Conservation (phyloP, 2,329 filamentous ascomycete species). For the Claviceps capensis region DNA sequence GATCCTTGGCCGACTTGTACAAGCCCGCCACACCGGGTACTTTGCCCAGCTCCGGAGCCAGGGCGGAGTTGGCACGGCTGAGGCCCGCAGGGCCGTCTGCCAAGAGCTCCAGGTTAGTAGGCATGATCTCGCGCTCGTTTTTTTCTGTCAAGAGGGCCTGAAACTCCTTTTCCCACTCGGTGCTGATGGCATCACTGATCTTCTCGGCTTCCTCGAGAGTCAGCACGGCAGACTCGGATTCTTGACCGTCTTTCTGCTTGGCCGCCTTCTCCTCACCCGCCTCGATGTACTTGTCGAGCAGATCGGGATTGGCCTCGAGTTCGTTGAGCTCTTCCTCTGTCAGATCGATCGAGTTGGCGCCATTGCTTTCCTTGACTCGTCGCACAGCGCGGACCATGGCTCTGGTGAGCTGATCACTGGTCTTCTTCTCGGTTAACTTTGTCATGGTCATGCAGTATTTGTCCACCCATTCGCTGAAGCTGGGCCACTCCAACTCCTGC, state of each 20-base stretch:
- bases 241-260: constrained; percentile 13
- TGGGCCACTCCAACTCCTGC: constrained; percentile 43
- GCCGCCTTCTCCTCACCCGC: constrained; percentile 15
- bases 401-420: constrained; percentile 26
- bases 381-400: constrained; percentile 28
- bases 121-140: constrained; percentile 18
- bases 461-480: constrained; percentile 41
- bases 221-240: constrained; percentile 13
- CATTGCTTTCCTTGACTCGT: constrained; percentile 27
- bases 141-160: constrained; percentile 19
- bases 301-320: constrained; percentile 25
- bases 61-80: constrained; percentile 24
- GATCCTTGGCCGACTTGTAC: constrained; percentile 35
- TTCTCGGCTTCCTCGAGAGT: constrained; percentile 22
- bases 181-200: constrained; percentile 23
- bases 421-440: constrained; percentile 27
- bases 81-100: constrained; percentile 23
- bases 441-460: constrained; percentile 40
- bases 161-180: constrained; percentile 24
- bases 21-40: constrained; percentile 38
- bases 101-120: constrained; percentile 23
- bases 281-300: constrained; percentile 24
- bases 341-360: constrained; percentile 32
- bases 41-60: constrained; percentile 37
- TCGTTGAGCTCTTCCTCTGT: constrained; percentile 33